phyloP scores from a whole-genome alignment of 345 rosid species.

The Turnera subulata region DNA sequence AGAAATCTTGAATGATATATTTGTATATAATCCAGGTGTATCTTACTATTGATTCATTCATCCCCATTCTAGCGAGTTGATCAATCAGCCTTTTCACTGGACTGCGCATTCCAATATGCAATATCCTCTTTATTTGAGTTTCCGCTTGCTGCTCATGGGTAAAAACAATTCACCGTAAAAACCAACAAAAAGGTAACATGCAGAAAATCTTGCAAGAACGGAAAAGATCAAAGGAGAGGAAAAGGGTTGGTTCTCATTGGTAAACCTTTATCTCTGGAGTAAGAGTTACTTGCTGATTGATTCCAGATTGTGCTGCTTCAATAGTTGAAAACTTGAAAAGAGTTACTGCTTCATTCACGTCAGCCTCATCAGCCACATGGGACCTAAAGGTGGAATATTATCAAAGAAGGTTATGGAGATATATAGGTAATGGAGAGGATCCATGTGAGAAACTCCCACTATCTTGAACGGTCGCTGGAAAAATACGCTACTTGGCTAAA shows the following conservation, averaged over 20 bases:
- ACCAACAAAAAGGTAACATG: background rate
- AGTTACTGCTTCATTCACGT: conserved; percentile 81
- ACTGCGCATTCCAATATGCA: conserved; percentile 82
- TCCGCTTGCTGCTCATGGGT: conserved; percentile 68
- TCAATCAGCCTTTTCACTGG: conserved; percentile 87
- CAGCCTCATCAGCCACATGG: conserved; percentile 74
- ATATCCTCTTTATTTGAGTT: conserved; percentile 81
- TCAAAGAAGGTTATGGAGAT: background rate
- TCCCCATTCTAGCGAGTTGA: conserved; percentile 79
- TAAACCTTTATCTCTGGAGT: conserved; percentile 85
- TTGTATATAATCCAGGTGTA: background rate
- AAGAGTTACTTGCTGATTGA: conserved; percentile 77
- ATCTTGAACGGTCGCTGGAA: too few species aligned
- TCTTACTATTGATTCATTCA: conserved; percentile 86
- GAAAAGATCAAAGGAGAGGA: background rate
- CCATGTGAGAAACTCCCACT: too few species aligned
- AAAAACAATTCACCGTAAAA: background rate
- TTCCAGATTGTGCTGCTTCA: conserved; percentile 96
- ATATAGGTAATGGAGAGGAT: too few species aligned
- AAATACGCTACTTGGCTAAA: too few species aligned
- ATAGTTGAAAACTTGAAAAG: conserved; percentile 91
- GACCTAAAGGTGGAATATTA: conserved; percentile 37
- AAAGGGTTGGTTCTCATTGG: background rate
- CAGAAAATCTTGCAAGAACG: background rate
- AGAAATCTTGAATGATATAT: too few species aligned